These are phyloP conservation scores for Toxoplasma gondii DNA, from an alignment of 169 alveolate genomes.

Conservation along the genomic window DNA sequence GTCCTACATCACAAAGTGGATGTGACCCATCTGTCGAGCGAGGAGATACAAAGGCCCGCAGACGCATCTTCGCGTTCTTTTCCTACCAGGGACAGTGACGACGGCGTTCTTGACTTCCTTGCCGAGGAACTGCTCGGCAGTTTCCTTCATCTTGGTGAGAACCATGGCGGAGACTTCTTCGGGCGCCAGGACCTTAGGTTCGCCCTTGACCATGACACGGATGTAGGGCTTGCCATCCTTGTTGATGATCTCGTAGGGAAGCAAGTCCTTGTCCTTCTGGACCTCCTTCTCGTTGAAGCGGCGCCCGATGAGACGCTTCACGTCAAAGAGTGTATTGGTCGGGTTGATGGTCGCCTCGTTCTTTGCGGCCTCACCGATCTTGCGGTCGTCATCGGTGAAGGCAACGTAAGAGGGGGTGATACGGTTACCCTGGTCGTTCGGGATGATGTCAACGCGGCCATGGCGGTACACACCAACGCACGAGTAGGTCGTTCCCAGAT, in stretches of 20 bases:
- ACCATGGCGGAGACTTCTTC: constrained; percentile 99
- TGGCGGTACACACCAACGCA: constrained; percentile 98
- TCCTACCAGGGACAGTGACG: constrained; percentile 74
- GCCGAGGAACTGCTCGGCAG: constrained; percentile 97
- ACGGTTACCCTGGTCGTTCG: constrained; percentile 95
- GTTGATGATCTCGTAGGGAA: constrained; percentile 95
- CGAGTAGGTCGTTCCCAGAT: constrained; percentile 98
- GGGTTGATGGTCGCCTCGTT: constrained; percentile 97
- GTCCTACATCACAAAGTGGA: no score
- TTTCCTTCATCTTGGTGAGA: constrained; percentile 95
- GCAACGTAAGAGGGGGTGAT: constrained; percentile 99
- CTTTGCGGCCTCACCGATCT: constrained; percentile 98
- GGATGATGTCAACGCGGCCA: constrained; percentile 97
- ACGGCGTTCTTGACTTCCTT: constrained; percentile 90
- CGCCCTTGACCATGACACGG: constrained; percentile 90
- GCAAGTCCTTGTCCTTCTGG: constrained; percentile 93
- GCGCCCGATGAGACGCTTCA: constrained; percentile 98
- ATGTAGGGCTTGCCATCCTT: constrained; percentile 96
- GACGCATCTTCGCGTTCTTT: neutral
- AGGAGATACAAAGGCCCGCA: no score
- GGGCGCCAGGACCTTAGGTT: constrained; percentile 94
- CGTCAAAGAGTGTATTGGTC: constrained; percentile 96
- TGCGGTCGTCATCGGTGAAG: constrained; percentile 94
- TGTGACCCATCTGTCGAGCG: no score
- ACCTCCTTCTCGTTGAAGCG: constrained; percentile 95